Evolutionary conservation across 805 yeast genomes (phyloP), one percentile per base, ranked within the genome.

Genomic region (Metschnikowia bowlesiae): DNA sequence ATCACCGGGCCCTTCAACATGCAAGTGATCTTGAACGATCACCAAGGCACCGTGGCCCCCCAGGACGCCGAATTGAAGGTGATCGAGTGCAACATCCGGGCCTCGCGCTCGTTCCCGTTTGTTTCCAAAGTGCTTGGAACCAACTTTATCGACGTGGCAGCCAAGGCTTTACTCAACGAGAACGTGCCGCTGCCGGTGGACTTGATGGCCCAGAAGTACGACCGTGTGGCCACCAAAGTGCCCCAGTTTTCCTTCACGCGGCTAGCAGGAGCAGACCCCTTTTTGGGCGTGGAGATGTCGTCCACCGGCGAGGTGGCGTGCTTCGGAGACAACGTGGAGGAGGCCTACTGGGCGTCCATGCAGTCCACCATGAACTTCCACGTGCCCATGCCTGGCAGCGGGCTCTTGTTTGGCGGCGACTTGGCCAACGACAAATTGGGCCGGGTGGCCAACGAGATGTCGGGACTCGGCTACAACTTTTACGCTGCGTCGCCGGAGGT

Each of bases 281-380:
- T 88, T 80, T 79, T 94, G 66, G 99, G 99, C 57, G 99, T 94
- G 59, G 99, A 94, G 76, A 94, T 94, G 99, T 85, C 98, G 6
- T 91, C 98, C 10, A 94, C 99, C 47, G 99, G 99, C 71, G 99
- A 94, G 75, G 87, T 94, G 67, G 99, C 99, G 31, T 88, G 97
- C 67, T 94, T 94, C 67, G 99, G 99, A 61, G 76, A 76, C 54
- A 85, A 89, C 69, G 69, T 86, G 55, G 62, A 79, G 50, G 98
- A 94, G 72, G 96, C 98, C 34, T 94, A 94, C 80, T 94, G 98
- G 98, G 86, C 97, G 41, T 85, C 98, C 13, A 83, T 92, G 62
- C 97, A 94, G 78, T 81, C 96, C 46, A 90, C 96, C 38, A 94
- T 91, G 97, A 92, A 92, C 80, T 94, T 94, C 83, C 80, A 88